Conservation (phyloP, 306 rosid genomes). For the Cucurbita argyrosperma region DNA sequence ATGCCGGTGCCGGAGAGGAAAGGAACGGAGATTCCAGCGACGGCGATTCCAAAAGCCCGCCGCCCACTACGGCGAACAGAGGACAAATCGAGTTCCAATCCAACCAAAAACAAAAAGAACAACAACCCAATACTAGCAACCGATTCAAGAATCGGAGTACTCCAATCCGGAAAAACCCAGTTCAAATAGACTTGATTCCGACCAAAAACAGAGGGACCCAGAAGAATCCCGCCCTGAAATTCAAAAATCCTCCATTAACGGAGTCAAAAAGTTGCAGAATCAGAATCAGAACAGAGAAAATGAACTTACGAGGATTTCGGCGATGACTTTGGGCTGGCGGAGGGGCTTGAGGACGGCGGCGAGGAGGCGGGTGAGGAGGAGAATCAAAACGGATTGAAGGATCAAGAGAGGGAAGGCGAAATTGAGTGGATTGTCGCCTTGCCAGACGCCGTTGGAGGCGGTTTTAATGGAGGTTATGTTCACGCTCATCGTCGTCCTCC, state of each 20-base stretch:
- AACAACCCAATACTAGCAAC: slow-evolving; percentile 70
- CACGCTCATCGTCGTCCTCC: slow-evolving; percentile 11
- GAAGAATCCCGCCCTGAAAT: slow-evolving; percentile 63
- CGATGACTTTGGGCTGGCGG: slow-evolving; percentile 80
- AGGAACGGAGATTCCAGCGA: slow-evolving; percentile 55
- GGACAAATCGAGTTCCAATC: slow-evolving; percentile 49
- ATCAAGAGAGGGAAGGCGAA: slow-evolving; percentile 73
- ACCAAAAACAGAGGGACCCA: slow-evolving; percentile 73
- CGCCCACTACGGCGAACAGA: slow-evolving; percentile 54
- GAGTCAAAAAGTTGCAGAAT: background rate
- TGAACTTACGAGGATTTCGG: slow-evolving; percentile 45
- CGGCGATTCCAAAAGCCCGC: slow-evolving; percentile 45
- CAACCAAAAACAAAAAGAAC: slow-evolving; percentile 64
- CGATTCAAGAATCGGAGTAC: slow-evolving; percentile 53
- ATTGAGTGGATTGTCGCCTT: slow-evolving; percentile 67
- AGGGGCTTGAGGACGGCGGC: slow-evolving; percentile 65
- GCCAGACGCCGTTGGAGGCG: slow-evolving; percentile 64
- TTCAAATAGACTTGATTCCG: slow-evolving; percentile 34
- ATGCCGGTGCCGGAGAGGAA: slow-evolving; percentile 58
- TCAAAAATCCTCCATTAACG: background rate
- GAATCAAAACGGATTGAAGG: slow-evolving; percentile 37
- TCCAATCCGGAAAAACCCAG: slow-evolving; percentile 49
- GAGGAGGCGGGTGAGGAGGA: slow-evolving; percentile 41
- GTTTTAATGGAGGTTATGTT: slow-evolving; percentile 56
- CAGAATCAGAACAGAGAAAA: background rate